These are phyloP conservation scores for Trapa bicornis DNA, from an alignment of 345 rosid species.

Conservation along the genomic window DNA sequence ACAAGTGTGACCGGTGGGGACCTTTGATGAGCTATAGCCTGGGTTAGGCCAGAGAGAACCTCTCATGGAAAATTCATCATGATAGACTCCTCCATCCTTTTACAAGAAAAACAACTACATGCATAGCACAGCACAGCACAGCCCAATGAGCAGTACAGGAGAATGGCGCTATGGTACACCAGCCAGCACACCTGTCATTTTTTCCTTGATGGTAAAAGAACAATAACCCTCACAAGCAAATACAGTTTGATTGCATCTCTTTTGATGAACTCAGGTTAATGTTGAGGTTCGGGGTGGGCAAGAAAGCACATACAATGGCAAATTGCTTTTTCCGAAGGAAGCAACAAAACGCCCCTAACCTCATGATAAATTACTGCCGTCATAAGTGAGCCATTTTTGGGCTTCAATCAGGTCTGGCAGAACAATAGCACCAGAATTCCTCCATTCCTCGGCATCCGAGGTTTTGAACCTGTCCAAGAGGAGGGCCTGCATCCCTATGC, in stretches of 20 bases:
- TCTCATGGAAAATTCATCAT: neutral
- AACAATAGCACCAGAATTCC: constrained; percentile 60
- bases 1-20: too few relatives aligned
- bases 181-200: neutral
- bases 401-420: constrained; percentile 68
- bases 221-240: neutral
- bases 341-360: neutral
- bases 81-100: too few relatives aligned
- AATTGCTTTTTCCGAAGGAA: neutral
- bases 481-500: constrained; percentile 84
- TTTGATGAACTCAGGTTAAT: neutral
- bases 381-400: constrained; percentile 35
- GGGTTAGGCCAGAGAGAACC: neutral
- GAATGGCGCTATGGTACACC: too few relatives aligned
- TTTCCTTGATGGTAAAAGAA: neutral
- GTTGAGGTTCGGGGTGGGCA: neutral
- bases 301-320: neutral
- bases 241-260: neutral
- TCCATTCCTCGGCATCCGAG: constrained; percentile 74
- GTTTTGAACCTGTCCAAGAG: constrained; percentile 80
- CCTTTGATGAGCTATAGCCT: too few relatives aligned
- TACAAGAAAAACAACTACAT: too few relatives aligned
- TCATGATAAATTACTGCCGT: neutral
- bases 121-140: too few relatives aligned
- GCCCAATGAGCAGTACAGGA: too few relatives aligned